Evolutionary conservation across 2,329 filamentous ascomycete species (phyloP).

Genomic region (Ceratocystis alfenasii): DNA sequence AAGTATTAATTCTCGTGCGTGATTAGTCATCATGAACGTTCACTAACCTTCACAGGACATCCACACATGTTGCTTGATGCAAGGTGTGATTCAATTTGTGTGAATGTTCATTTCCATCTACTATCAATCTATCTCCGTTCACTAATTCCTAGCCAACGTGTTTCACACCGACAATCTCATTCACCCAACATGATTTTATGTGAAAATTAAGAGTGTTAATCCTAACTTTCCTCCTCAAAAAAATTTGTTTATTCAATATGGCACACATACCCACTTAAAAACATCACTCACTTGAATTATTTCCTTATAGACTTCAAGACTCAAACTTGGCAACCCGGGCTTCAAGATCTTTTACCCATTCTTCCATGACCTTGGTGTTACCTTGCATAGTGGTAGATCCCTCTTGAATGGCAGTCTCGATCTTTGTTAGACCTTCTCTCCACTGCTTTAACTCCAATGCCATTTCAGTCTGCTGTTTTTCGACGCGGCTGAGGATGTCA

Average conservation of each 20-base stretch:
- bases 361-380: conserved; percentile 76
- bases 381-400: conserved; percentile 58
- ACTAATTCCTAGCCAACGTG: too few species aligned
- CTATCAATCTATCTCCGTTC: too few species aligned
- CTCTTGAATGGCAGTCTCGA: conserved; percentile 62
- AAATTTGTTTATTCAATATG: background rate
- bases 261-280: background rate
- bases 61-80: too few species aligned
- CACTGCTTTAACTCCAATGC: conserved; percentile 73
- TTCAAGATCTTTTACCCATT: conserved; percentile 82
- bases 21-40: conserved; percentile 16
- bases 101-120: too few species aligned
- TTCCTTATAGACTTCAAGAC: background rate
- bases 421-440: conserved; percentile 65
- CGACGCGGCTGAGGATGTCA: conserved; percentile 63
- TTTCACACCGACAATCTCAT: too few species aligned
- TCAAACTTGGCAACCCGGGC: conserved; percentile 49
- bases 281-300: background rate
- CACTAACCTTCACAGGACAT: background rate
- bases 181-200: too few species aligned
- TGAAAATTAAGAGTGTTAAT: background rate
- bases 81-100: too few species aligned
- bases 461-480: conserved; percentile 71
- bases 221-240: background rate
- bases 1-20: conserved; percentile 1